Conservation (phyloP, 345 rosid species). For the Hypericum androsaemum region DNA sequence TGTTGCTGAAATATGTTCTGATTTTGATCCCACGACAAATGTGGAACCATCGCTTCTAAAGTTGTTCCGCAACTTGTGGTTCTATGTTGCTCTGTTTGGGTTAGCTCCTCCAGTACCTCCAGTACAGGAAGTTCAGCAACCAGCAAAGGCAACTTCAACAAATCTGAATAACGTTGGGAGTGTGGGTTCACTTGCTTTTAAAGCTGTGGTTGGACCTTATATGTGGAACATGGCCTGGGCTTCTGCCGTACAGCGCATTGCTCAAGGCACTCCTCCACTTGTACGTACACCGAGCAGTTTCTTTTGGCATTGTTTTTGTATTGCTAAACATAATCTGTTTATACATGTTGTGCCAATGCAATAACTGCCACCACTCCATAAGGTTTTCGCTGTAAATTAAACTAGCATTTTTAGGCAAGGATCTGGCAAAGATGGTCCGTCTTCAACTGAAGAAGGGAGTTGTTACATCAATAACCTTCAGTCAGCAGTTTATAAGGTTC, state of each 20-base stretch:
- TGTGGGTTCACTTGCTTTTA: constrained; percentile 58
- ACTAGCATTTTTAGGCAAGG: no score
- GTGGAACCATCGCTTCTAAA: constrained; percentile 92
- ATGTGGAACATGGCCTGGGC: constrained; percentile 86
- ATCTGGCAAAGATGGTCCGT: no score
- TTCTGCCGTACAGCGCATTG: constrained; percentile 79
- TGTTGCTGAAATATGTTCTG: constrained; percentile 93
- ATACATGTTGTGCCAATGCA: not conserved
- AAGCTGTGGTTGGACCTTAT: constrained; percentile 95
- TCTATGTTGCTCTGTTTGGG: constrained; percentile 95
- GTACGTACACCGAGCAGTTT: constrained; percentile 48
- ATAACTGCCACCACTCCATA: not conserved
- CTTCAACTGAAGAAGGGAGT: no score
- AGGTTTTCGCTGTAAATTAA: no score
- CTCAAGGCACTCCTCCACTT: constrained; percentile 98
- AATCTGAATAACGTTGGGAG: constrained; percentile 70
- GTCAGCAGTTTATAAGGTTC: no score
- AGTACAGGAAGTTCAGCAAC: constrained; percentile 46
- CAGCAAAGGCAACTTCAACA: constrained; percentile 62
- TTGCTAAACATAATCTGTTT: not conserved
- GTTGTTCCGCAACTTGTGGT: constrained; percentile 96
- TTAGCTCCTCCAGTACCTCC: constrained; percentile 96
- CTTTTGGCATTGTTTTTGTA: constrained; percentile 8
- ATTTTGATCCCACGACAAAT: constrained; percentile 75
- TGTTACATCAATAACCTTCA: no score